Conservation (phyloP, 1,139 yeast genomes). For the Tardiomyces blankii region DNA sequence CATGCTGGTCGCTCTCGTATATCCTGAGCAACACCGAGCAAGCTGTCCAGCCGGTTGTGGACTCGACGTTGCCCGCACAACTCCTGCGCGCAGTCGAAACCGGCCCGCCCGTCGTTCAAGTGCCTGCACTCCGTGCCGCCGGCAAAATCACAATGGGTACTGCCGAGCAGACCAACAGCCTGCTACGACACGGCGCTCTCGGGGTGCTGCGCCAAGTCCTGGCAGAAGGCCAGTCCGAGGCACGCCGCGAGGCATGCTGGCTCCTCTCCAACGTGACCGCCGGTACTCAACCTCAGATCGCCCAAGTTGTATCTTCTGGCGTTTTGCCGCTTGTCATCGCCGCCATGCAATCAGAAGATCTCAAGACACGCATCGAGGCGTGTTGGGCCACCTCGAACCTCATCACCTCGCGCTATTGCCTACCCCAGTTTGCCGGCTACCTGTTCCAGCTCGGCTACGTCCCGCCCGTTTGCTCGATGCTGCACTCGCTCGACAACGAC, state of each 20-base stretch:
- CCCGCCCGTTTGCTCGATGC: conserved; percentile 85
- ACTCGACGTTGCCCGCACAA: conserved; percentile 87
- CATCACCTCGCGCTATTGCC: conserved; percentile 80
- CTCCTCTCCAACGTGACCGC: conserved; percentile 94
- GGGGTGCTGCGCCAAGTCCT: conserved; percentile 71
- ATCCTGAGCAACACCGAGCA: conserved; percentile 82
- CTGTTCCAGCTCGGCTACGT: conserved; percentile 89
- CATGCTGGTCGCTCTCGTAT: conserved; percentile 96
- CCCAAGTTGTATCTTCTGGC: conserved; percentile 87
- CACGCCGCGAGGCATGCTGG: conserved; percentile 96
- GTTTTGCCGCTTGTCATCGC: conserved; percentile 83
- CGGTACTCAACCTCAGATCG: conserved; percentile 88
- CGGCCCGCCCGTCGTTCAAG: conserved; percentile 77
- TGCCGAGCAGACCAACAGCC: conserved; percentile 74
- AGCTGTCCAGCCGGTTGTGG: conserved; percentile 90
- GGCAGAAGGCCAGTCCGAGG: conserved; percentile 76
- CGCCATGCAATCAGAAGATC: conserved; percentile 68
- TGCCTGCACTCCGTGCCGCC: conserved; percentile 91
- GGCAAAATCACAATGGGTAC: conserved; percentile 96
- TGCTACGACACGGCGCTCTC: conserved; percentile 45
- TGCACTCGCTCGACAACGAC: conserved; percentile 77
- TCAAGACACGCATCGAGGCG: conserved; percentile 74
- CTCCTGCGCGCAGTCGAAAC: conserved; percentile 79
- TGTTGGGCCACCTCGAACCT: conserved; percentile 98
- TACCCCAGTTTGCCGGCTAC: conserved; percentile 86